Evolutionary conservation across 768 basidiomycete species (phyloP), one percentile per base, ranked within the genome.

Genomic region (Sistotremastrum niveocremeum): DNA sequence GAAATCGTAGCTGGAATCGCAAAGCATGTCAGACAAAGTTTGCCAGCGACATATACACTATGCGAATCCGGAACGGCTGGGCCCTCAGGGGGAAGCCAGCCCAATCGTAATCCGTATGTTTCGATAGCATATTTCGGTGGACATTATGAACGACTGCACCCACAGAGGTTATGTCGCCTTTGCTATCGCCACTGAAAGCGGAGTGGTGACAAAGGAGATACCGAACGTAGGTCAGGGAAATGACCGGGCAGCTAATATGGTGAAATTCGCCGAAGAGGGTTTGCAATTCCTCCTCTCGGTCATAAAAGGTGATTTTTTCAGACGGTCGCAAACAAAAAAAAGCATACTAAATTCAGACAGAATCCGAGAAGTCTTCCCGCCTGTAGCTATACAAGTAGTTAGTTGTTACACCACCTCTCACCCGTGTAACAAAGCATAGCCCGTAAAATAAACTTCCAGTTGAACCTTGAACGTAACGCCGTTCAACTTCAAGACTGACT

Each of bases 41-140:
- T 56, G 9, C 47, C 35, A 6, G 45, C 47, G 29, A 56, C 54
- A 4, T 56, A 49, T 44, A 49, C 51, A 6, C 34, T 56, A 10
- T 48, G 55, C 29, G 54, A 56, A 41, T 56, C 51, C 9, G 55
- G 55, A 12, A 50, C 46, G 8, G 47, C 55, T 8, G 55, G 55
- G 20, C 55, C 55, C 10, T 55, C 52, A 3, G 49, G 52, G 5
- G 45, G 38, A 5, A 41, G 44, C 7, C 42, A 33, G 34, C 44
- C 38, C 6, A 41, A 33, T 37, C 39, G 43, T 6, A 52, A 45
- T 34, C 46, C 52, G 55, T 54, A 29, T 9, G 7, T 42, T 32
- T 28, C 34, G 30, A 11, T 6, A 10, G 4, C 40, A 6, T 4
- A 32, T 4, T 41, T 41, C 12, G 3, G 40, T 6, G 40, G 29